Base-by-base conservation (phyloP, 1,139 yeast genomes). In the Geotrichum australiense region DNA sequence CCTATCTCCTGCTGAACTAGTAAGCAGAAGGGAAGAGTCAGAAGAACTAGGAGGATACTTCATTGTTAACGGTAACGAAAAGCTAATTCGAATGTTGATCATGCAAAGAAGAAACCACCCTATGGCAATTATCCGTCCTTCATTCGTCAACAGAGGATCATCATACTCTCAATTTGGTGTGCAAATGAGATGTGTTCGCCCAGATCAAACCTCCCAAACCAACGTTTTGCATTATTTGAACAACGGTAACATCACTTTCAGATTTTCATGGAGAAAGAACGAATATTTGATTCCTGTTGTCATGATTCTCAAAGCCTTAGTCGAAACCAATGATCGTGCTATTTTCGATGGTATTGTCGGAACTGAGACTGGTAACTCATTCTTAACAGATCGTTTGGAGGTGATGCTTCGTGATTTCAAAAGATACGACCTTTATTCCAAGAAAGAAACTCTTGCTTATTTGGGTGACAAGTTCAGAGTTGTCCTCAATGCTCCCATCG, bases 1-100 rank as follows among this genome's bases (percentile, higher is more conserved):
- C 45, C 59, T 86, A 63, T 74, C 93, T 0, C 97, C 98, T 15
- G 71, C 76, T 29, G 85, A 87, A 54, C 69, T 93, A 52, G 93
- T 91, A 12, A 66, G 72, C 19, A 72, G 70, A 46, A 81, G 81
- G 59, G 99, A 91, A 65, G 98, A 93, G 63, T 74, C 87, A 33
- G 98, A 93, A 61, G 99, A 91, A 62, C 68, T 87, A 49, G 98
- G 99, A 49, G 99, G 98, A 26, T 91, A 91, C 63, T 91, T 93
- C 33, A 82, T 91, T 55, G 97, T 91, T 36, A 91, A 91, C 61
- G 99, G 98, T 70, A 87, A 89, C 54, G 99, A 91, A 64, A 93
- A 91, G 65, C 71, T 91, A 56, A 78, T 91, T 56, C 85, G 98
- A 68, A 86, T 91, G 97, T 76, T 93, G 63, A 87, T 91, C 69